Percentiles rank a stretch among this genome's conserved stretches.
Evolutionary conservation across 108 stramenopile genomes (phyloP).

Genomic region (Cafeteria roenbergensis): DNA sequence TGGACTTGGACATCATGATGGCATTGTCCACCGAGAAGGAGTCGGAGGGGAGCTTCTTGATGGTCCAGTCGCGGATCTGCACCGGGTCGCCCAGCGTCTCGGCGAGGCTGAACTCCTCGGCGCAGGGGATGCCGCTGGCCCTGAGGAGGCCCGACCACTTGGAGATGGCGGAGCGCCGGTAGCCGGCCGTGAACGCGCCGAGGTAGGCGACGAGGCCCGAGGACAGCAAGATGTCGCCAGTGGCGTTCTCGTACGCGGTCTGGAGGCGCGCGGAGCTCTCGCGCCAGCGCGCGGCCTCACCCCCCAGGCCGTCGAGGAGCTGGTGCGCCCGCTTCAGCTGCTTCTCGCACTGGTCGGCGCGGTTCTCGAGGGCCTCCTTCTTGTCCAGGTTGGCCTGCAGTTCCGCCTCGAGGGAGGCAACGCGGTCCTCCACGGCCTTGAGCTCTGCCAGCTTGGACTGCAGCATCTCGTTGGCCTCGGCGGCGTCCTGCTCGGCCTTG

Average conservation of each 20-base stretch:
- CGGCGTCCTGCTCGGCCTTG: conserved; percentile 37
- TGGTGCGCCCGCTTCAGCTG: conserved; percentile 44
- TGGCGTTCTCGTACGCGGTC: conserved; percentile 21
- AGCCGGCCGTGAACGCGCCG: conserved; percentile 44
- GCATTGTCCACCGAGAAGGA: conserved; percentile 43
- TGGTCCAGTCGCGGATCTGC: conserved; percentile 79
- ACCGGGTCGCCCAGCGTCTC: conserved; percentile 42
- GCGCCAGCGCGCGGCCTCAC: conserved; percentile 42
- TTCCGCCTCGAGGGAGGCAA: conserved; percentile 37
- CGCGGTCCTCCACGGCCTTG: conserved; percentile 42
- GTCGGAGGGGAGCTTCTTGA: conserved; percentile 38
- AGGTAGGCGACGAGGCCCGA: conserved; percentile 52
- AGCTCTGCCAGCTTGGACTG: conserved; percentile 38
- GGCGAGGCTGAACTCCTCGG: conserved; percentile 16
- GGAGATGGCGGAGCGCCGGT: conserved; percentile 33
- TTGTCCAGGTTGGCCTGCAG: conserved; percentile 18
- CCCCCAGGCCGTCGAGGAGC: conserved; percentile 45
- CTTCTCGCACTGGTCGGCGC: conserved; percentile 37
- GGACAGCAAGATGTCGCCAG: conserved; percentile 48
- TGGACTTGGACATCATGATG: conserved; percentile 33
- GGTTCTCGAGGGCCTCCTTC: conserved; percentile 17
- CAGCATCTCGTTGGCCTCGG: conserved; percentile 29
- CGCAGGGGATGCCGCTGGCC: conserved; percentile 28
- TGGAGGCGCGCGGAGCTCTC: conserved; percentile 25
- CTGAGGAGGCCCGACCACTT: conserved; percentile 17